Percentiles rank a stretch among this genome's conserved stretches.
These are phyloP conservation scores for Picea engelmannii DNA, from an alignment of 83 land plant genomes.

Conservation along the genomic window DNA sequence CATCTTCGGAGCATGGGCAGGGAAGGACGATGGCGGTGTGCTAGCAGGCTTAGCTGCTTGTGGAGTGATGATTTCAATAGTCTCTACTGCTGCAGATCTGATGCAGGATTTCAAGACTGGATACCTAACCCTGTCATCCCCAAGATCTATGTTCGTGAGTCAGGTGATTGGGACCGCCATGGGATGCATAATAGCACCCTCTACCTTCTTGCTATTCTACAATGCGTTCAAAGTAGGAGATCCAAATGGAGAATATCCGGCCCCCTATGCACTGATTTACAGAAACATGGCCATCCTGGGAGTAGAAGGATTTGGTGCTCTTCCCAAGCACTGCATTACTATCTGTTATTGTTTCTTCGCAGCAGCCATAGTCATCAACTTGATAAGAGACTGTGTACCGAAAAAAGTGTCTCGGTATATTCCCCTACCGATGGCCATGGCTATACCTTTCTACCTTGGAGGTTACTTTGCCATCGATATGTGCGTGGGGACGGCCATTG, in stretches of 20 bases:
- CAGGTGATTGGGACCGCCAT: constrained; percentile 51
- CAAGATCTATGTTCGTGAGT: constrained; percentile 61
- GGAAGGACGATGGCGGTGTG: too few species aligned
- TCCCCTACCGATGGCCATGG: constrained; percentile 69
- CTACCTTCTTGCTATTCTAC: constrained; percentile 54
- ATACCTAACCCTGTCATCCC: constrained; percentile 49
- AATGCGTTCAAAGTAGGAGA: constrained; percentile 41
- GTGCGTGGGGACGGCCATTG: constrained; percentile 43
- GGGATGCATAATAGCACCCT: constrained; percentile 53
- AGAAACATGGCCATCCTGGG: constrained; percentile 48
- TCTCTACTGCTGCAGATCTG: constrained; percentile 44
- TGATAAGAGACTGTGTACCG: constrained; percentile 20
- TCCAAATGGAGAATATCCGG: constrained; percentile 30
- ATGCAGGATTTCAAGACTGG: constrained; percentile 66
- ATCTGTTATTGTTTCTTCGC: constrained; percentile 43
- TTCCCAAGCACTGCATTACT: constrained; percentile 24
- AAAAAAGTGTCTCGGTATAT: constrained; percentile 21
- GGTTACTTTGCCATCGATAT: constrained; percentile 53
- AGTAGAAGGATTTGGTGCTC: constrained; percentile 37
- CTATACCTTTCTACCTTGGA: constrained; percentile 61
- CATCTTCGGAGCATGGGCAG: too few species aligned
- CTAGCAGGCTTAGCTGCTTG: background rate
- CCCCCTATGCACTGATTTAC: constrained; percentile 38
- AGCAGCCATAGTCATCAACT: constrained; percentile 24
- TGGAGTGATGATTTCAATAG: constrained; percentile 53